These are phyloP conservation scores for Trebouxia sp. DNA, from an alignment of 139 green algal species.

Conservation along the genomic window DNA sequence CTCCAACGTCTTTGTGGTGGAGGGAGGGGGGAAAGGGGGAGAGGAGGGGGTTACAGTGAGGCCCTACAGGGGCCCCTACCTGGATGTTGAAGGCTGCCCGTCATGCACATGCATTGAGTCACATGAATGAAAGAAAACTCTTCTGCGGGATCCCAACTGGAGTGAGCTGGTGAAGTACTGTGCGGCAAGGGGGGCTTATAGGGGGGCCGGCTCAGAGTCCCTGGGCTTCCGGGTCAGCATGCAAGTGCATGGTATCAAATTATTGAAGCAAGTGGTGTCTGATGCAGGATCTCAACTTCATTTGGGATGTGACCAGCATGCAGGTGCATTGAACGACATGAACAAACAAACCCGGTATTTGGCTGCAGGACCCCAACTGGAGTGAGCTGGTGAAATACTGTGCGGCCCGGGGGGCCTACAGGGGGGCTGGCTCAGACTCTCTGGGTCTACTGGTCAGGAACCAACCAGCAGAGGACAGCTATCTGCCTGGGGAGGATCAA, in stretches of 20 bases:
- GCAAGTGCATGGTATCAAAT: background rate
- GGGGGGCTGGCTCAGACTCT: slow-evolving; percentile 28
- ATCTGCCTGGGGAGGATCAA: background rate
- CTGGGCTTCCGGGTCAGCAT: background rate
- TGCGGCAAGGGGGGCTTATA: slow-evolving; percentile 40
- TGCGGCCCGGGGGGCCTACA: slow-evolving; percentile 40
- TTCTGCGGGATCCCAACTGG: slow-evolving; percentile 69
- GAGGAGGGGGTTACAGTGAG: background rate
- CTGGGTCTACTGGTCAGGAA: background rate
- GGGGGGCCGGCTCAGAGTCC: slow-evolving; percentile 29
- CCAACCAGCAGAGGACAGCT: background rate
- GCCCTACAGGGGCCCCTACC: background rate
- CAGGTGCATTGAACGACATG: background rate
- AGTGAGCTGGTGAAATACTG: slow-evolving; percentile 72
- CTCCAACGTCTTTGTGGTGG: background rate
- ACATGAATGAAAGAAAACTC: too few species aligned
- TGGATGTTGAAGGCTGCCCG: background rate
- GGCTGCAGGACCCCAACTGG: slow-evolving; percentile 69
- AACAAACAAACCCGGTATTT: too few species aligned
- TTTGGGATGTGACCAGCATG: background rate
- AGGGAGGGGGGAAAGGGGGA: background rate
- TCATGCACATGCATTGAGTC: background rate
- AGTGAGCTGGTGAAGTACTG: slow-evolving; percentile 72
- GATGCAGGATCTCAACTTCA: background rate
- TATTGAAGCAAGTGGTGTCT: background rate